Conservation (phyloP, 768 basidiomycete genomes). For the Macrolepiota fuliginosa region DNA sequence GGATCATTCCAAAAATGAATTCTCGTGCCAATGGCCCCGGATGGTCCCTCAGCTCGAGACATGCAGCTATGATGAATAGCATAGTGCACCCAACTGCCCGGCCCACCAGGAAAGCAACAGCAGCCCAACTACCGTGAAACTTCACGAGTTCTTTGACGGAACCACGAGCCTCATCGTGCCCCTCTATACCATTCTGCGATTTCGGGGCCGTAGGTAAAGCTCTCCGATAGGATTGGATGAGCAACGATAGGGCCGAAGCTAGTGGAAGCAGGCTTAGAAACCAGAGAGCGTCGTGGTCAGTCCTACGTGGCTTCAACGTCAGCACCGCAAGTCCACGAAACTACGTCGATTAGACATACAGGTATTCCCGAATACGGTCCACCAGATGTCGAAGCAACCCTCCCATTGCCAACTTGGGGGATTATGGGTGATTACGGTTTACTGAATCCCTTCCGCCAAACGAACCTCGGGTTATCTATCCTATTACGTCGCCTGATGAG, state of each 20-base stretch:
- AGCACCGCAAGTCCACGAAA: neutral
- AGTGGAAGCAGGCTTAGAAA: neutral
- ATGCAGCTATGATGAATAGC: slow-evolving; percentile 30
- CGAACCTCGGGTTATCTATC: too few relatives aligned
- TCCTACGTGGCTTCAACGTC: neutral
- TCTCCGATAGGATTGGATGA: neutral
- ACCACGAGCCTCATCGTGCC: neutral
- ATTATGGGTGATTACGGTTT: too few relatives aligned
- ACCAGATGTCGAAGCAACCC: neutral
- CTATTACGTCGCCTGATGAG: too few relatives aligned
- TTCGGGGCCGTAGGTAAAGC: neutral
- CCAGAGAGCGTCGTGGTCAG: neutral
- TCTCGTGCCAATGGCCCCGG: neutral
- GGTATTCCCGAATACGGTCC: neutral
- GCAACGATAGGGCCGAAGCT: neutral
- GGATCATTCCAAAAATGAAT: neutral
- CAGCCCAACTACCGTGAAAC: slow-evolving; percentile 42
- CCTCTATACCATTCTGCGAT: too few relatives aligned
- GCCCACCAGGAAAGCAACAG: slow-evolving; percentile 45
- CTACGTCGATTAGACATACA: neutral
- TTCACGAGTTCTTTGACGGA: slow-evolving; percentile 28
- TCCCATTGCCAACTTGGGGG: neutral
- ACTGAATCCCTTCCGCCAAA: too few relatives aligned
- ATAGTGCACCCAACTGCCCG: slow-evolving; percentile 44
- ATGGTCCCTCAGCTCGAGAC: neutral